Evolutionary conservation across 768 basidiomycete species (phyloP), one percentile per base, ranked within the genome.

Genomic region (Leccinum variicolor): DNA sequence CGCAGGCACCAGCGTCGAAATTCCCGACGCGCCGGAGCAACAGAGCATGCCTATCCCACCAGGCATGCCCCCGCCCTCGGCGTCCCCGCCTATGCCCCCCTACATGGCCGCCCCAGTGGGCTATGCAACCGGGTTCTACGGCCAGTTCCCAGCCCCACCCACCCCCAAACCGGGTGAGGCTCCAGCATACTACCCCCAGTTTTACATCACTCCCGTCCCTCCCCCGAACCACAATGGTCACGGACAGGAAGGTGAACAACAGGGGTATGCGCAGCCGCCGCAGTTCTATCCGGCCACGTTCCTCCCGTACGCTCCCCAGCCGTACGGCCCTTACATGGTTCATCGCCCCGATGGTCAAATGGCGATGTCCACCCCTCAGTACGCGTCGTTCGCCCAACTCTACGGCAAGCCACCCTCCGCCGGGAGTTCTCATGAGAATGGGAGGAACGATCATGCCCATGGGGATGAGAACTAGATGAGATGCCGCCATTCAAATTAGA

Each of bases 1-100:
- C 78, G 79, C 81, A 81, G 80, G 79, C 76, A 80, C 67, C 78
- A 80, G 62, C 74, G 74, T 77, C 71, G 82, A 83, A 61, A 58
- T 64, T 59, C 63, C 64, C 68, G 79, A 80, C 75, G 70, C 64
- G 66, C 76, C 78, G 52, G 73, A 75, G 64, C 75, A 77, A 57
- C 74, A 75, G 59, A 73, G 73, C 64, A 68, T 79, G 63, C 61
- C 76, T 65, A 72, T 79, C 62, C 67, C 79, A 48, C 76, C 75
- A 63, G 75, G 75, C 63, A 72, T 74, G 67, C 66, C 74, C 49
- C 74, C 79, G 55, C 70, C 74, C 57, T 74, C 74, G 62, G 75
- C 75, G 56, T 77, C 81, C 57, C 79, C 83, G 52, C 77, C 77
- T 47, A 75, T 81, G 69, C 70, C 72, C 49, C 74, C 75, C 39